A percentile compares a stretch with the other conserved stretches of the same genome.
phyloP scores from a whole-genome alignment of 2,329 filamentous ascomycete genomes.

The Lachnellula arida region DNA sequence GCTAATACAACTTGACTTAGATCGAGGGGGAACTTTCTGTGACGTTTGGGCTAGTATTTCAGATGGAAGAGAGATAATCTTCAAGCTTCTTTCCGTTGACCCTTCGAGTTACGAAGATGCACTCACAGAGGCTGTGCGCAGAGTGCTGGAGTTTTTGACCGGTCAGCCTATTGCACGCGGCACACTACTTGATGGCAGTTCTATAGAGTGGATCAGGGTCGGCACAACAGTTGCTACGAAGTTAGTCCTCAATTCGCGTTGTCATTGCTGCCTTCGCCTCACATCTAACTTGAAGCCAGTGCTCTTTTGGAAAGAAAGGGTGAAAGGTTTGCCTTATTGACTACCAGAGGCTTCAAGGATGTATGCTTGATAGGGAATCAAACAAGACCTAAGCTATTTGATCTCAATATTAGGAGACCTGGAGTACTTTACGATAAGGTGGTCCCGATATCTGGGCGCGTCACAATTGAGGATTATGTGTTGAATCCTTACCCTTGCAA shows the following conservation, averaged over 20 bases:
- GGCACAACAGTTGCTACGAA: too few species aligned
- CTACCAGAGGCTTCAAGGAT: conserved; percentile 63
- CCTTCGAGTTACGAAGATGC: conserved; percentile 63
- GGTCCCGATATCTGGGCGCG: neutral
- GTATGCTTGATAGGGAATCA: conserved; percentile 59
- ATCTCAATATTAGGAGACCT: conserved; percentile 61
- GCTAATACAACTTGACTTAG: conserved; percentile 1
- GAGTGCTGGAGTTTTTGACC: conserved; percentile 53
- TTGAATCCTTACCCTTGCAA: neutral
- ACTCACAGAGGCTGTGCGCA: conserved; percentile 60
- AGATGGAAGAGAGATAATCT: conserved; percentile 60
- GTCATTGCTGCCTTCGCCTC: too few species aligned
- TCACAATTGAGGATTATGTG: neutral
- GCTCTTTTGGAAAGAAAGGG: conserved; percentile 66
- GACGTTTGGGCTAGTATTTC: conserved; percentile 53
- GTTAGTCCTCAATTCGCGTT: too few species aligned
- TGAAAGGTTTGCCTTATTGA: conserved; percentile 63
- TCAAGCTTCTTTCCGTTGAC: conserved; percentile 71
- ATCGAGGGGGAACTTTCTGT: conserved; percentile 65
- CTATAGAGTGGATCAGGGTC: conserved; percentile 55
- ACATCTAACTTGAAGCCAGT: conserved; percentile 64
- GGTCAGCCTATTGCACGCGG: conserved; percentile 51
- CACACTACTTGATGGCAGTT: conserved; percentile 56
- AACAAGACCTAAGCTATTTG: conserved; percentile 65
- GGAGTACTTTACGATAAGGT: conserved; percentile 63